A percentile compares a stretch with the other conserved stretches of the same genome.
Evolutionary conservation across 2,329 filamentous ascomycete species (phyloP).

Genomic region (Daldinia sp.): DNA sequence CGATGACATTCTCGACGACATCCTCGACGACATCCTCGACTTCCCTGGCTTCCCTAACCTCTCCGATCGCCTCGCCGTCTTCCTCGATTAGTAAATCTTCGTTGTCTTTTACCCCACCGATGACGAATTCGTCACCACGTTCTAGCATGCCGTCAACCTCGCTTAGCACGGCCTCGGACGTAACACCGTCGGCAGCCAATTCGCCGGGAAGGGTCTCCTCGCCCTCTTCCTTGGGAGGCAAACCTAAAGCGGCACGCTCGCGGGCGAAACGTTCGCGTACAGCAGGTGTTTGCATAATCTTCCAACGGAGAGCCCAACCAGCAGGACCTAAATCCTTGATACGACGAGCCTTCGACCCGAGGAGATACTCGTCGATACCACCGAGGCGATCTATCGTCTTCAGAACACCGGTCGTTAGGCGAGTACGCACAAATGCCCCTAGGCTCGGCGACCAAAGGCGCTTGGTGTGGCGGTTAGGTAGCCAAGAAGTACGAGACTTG

Average conservation of each 20-base stretch:
- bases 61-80: slow-evolving; percentile 40
- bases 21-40: not conserved
- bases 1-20: slow-evolving; percentile 21
- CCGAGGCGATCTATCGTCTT: slow-evolving; percentile 83
- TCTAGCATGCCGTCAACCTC: slow-evolving; percentile 54
- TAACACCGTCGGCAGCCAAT: slow-evolving; percentile 40
- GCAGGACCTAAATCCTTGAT: slow-evolving; percentile 87
- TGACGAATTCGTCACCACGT: slow-evolving; percentile 55
- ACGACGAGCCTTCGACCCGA: slow-evolving; percentile 79
- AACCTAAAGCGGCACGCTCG: slow-evolving; percentile 71
- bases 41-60: slow-evolving; percentile 14
- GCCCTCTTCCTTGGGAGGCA: slow-evolving; percentile 59
- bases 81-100: slow-evolving; percentile 51
- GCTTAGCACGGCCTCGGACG: slow-evolving; percentile 47
- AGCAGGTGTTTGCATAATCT: slow-evolving; percentile 78
- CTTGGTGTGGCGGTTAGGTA: slow-evolving; percentile 76
- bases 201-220: slow-evolving; percentile 46
- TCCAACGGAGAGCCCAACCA: slow-evolving; percentile 90
- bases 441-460: slow-evolving; percentile 71
- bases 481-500: slow-evolving; percentile 77
- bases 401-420: slow-evolving; percentile 74
- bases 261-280: slow-evolving; percentile 72
- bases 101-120: slow-evolving; percentile 53
- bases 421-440: slow-evolving; percentile 69
- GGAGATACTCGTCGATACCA: slow-evolving; percentile 89